Percentiles rank a stretch among this genome's conserved stretches.
Conservation (phyloP, 352 stramenopile genomes). For the Globisporangium spinosum region DNA sequence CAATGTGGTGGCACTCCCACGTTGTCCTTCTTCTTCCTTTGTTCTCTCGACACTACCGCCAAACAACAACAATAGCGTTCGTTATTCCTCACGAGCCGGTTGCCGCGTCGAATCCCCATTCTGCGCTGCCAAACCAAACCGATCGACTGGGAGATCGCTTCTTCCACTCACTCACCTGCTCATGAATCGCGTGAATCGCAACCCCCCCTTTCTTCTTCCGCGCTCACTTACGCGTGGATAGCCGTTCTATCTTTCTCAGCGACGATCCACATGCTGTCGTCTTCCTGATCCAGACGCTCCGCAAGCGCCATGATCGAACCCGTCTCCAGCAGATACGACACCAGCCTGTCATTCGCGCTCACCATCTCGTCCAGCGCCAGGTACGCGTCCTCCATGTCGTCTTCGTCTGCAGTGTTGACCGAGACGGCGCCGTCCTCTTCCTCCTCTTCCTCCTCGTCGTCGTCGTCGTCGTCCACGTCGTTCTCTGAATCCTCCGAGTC, state of each 20-base stretch:
- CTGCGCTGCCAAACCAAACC: background rate
- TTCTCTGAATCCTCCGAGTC: conserved; percentile 69
- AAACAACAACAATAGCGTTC: background rate
- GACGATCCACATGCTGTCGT: conserved; percentile 83
- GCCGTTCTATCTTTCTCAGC: conserved; percentile 82
- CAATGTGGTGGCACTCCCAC: background rate
- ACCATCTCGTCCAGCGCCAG: conserved; percentile 83
- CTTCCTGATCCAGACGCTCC: conserved; percentile 74
- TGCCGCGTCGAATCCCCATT: background rate
- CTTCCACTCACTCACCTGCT: background rate
- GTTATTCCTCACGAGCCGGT: background rate
- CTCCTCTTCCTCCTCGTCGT: conserved; percentile 28
- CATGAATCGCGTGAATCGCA: background rate
- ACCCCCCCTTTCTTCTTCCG: background rate
- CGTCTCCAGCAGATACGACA: conserved; percentile 84
- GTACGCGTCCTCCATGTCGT: conserved; percentile 20
- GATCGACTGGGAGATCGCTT: background rate
- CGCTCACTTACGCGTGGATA: conserved; percentile 57
- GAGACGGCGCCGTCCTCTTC: conserved; percentile 30
- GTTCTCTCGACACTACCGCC: background rate
- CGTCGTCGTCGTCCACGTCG: conserved; percentile 33
- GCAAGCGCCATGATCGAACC: conserved; percentile 84
- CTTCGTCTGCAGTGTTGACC: conserved; percentile 21
- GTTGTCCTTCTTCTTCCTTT: background rate
- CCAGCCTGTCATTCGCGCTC: conserved; percentile 75